Evolutionary conservation across 164 flowering plant genomes (phyloP).

Genomic region (Tetrastigma voinierianum): DNA sequence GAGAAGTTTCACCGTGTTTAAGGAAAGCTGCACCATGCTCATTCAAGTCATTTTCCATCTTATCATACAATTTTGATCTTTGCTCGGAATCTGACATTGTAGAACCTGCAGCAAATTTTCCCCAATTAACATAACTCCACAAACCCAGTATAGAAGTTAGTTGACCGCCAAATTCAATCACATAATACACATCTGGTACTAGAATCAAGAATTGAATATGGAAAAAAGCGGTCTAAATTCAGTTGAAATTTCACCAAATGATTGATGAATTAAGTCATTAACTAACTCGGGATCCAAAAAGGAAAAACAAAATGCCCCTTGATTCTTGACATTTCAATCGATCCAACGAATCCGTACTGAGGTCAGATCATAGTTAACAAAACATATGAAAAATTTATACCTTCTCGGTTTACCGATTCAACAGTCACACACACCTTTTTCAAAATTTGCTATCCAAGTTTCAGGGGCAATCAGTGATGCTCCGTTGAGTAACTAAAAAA

Average conservation of each 20-base stretch:
- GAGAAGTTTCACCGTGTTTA: conserved; percentile 83
- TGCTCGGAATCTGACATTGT: conserved; percentile 30
- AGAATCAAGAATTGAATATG: not conserved
- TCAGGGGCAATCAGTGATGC: no score
- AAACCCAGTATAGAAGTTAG: not conserved
- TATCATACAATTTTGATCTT: conserved; percentile 62
- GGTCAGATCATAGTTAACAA: no score
- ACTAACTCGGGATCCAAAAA: no score
- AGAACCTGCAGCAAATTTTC: conserved; percentile 23
- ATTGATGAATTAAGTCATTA: no score
- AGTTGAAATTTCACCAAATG: not conserved
- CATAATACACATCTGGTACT: not conserved
- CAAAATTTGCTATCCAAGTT: no score
- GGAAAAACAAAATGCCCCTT: no score
- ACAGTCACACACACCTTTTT: no score
- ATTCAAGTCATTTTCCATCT: conserved; percentile 77
- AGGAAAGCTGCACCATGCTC: conserved; percentile 75
- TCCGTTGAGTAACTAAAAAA: not conserved
- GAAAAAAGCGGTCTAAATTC: not conserved
- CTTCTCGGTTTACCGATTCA: no score
- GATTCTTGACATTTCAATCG: no score
- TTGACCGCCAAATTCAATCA: not conserved
- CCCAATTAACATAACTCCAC: conserved; percentile 1
- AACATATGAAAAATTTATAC: no score
- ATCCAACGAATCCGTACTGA: no score